Evolutionary conservation across 768 basidiomycete genomes (phyloP), one percentile per base, ranked within the genome.

Genomic region (Hygrophorus russula): DNA sequence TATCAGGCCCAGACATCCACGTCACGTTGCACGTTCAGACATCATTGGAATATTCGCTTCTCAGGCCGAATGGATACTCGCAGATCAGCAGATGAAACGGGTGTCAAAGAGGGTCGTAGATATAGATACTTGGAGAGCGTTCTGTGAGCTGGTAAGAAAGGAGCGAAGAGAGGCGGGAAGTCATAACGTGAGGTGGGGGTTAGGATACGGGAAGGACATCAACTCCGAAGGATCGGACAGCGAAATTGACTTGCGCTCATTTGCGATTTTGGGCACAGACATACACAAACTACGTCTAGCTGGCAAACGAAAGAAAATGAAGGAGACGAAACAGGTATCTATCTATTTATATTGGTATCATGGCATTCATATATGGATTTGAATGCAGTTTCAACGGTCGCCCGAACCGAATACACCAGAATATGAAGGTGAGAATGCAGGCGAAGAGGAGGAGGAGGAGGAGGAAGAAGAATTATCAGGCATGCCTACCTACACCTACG

Each of bases 61-160:
- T 8, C 77, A 82, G 7, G 68, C 69, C 0, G 70, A 69, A 29
- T 83, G 80, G 80, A 50, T 83, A 6, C 54, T 78, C 30, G 67
- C 72, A 9, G 66, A 78, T 39, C 72, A 71, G 46, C 53, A 68
- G 28, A 61, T 58, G 29, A 48, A 42, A 30, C 51, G 55, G 18
- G 43, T 49, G 13, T 42, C 51, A 3, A 42, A 48, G 13, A 56
- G 54, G 34, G 44, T 69, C 14, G 43, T 82, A 5, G 60, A 78
- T 42, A 48, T 75, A 4, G 39, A 47, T 0, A 52, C 61, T 12
- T 83, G 79, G 80, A 53, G 64, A 29, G 29, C 27, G 5, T 82
- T 78, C 54, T 70, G 66, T 44, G 29, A 37, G 5, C 45, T 57
- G 31, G 59, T 59, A 8, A 55, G 53, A 45, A 49, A 44, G 27